Conservation (phyloP, 768 basidiomycete genomes). For the Boletus rubroflammeus region DNA sequence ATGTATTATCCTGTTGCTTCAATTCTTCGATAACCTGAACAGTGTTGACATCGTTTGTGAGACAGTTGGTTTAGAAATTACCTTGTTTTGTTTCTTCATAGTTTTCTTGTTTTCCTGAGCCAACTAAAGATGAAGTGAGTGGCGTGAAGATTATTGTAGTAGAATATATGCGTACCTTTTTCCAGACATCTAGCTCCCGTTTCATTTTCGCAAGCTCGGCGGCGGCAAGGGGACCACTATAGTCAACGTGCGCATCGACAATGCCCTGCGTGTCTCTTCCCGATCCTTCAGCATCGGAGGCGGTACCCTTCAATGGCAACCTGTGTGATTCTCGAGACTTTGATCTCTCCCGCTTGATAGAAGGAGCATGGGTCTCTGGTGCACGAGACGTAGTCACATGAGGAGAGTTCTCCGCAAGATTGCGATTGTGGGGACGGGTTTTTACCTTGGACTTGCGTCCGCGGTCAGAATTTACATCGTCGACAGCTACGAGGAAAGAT, state of each 20-base stretch:
- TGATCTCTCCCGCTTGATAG: slow-evolving; percentile 33
- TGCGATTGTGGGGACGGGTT: slow-evolving; percentile 24
- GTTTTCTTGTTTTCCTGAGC: slow-evolving; percentile 46
- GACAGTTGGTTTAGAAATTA: slow-evolving; percentile 17
- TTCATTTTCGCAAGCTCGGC: slow-evolving; percentile 54
- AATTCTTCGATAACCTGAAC: slow-evolving; percentile 52
- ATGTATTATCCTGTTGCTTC: slow-evolving; percentile 39
- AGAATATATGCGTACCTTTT: slow-evolving; percentile 35
- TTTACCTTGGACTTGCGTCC: slow-evolving; percentile 33
- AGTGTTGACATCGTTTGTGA: neutral
- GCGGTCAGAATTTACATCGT: slow-evolving; percentile 29
- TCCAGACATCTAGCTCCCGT: slow-evolving; percentile 54
- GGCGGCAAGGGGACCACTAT: slow-evolving; percentile 36
- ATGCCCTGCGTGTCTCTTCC: slow-evolving; percentile 20
- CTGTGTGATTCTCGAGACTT: slow-evolving; percentile 33
- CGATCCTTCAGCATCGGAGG: slow-evolving; percentile 30
- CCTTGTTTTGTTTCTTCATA: slow-evolving; percentile 56
- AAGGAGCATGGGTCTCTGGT: neutral
- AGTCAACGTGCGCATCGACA: slow-evolving; percentile 17
- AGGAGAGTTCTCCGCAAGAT: slow-evolving; percentile 17
- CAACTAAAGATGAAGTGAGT: slow-evolving; percentile 25
- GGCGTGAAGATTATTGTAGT: neutral
- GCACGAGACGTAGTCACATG: slow-evolving; percentile 10
- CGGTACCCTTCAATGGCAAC: slow-evolving; percentile 18
- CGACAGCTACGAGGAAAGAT: slow-evolving; percentile 28